Percentiles rank a stretch among this genome's conserved stretches.
These are phyloP conservation scores for Cornus florida DNA, from an alignment of 148 eudicot species.

Conservation along the genomic window DNA sequence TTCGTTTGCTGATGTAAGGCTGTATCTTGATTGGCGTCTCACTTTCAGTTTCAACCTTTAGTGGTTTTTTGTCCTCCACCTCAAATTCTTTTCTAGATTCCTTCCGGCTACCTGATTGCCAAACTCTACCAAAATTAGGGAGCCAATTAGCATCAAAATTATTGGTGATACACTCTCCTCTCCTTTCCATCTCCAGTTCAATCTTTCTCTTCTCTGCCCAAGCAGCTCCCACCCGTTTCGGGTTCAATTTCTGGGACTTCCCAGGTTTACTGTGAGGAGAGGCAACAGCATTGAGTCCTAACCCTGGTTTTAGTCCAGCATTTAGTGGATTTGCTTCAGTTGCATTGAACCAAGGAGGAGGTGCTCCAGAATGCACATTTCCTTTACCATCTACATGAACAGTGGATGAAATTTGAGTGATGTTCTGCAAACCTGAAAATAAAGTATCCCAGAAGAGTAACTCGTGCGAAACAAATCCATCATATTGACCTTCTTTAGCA, in stretches of 20 bases:
- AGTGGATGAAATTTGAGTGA: slow-evolving; percentile 43
- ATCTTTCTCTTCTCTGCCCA: slow-evolving; percentile 95
- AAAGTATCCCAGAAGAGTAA: slow-evolving; percentile 6
- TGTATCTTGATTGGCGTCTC: slow-evolving; percentile 49
- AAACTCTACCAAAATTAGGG: slow-evolving; percentile 92
- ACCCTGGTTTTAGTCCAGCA: slow-evolving; percentile 19
- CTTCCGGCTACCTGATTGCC: slow-evolving; percentile 94
- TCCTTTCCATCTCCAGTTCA: slow-evolving; percentile 90
- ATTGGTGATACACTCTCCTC: slow-evolving; percentile 50
- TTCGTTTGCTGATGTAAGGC: slow-evolving; percentile 90
- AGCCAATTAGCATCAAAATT: slow-evolving; percentile 73
- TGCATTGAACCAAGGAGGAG: slow-evolving; percentile 89
- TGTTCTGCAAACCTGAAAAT: slow-evolving; percentile 52
- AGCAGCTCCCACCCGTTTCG: slow-evolving; percentile 96
- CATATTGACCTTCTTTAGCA: neutral
- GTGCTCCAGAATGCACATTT: slow-evolving; percentile 89
- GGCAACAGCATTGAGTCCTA: slow-evolving; percentile 6
- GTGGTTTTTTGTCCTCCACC: slow-evolving; percentile 39
- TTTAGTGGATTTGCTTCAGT: slow-evolving; percentile 29
- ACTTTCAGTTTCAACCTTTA: slow-evolving; percentile 31
- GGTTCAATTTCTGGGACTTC: slow-evolving; percentile 70
- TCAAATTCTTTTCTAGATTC: slow-evolving; percentile 86
- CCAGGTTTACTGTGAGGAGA: slow-evolving; percentile 30
- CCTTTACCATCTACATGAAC: slow-evolving; percentile 38
- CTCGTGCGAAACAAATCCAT: slow-evolving; percentile 3